Base-by-base conservation (phyloP, 129 eudicot species). In the Logfia minima region DNA sequence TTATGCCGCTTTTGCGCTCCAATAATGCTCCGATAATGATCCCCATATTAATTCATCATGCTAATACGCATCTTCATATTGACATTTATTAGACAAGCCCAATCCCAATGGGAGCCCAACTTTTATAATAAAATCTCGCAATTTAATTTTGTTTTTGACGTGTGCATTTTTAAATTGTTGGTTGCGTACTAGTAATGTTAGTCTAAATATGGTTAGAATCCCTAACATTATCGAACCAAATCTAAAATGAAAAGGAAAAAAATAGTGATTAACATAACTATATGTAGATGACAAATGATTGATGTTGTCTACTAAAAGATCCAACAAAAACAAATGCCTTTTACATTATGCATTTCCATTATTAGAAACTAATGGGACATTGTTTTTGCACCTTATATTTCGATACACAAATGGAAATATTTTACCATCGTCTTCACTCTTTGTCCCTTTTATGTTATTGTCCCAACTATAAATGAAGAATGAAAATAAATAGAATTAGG, bases 401-500 rank as follows among this genome's bases (percentile, higher is more conserved):
- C 19, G 21, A 7, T 58, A 59, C 64, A 59, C 3, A 21, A 21
- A 21, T 21, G 64, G 64, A 29, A 59, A 59, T 59, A 59, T 11
- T 24, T 59, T 58, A 58, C 22, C 64, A 58, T 58, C 24, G 64
- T 58, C 28, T 58, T 58, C 26, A 58, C 64, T 8, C 26, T 58
- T 58, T 23, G 64, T 58, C 5, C 64, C 24, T n/a, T 58, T 58
- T 19, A 6, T 3, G 21, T 58, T 58, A 58, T n/a, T n/a, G 64
- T 58, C 26, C 28, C 64, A 58, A 58, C 24, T 58, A 21, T 16
- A n/a, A 59, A 11, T 59, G 13, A 59, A 59, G 8, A 59, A 8
- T 21, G 26, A 19, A 56, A 56, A 56, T 56, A 56, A 59, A 58
- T 58, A 58, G 63, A n/a, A 58, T 58, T 58, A 58, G 63, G 63